Percentiles rank a stretch among this genome's conserved stretches.
Conservation (phyloP, 2,329 filamentous ascomycete genomes). For the Exophiala calicioides region DNA sequence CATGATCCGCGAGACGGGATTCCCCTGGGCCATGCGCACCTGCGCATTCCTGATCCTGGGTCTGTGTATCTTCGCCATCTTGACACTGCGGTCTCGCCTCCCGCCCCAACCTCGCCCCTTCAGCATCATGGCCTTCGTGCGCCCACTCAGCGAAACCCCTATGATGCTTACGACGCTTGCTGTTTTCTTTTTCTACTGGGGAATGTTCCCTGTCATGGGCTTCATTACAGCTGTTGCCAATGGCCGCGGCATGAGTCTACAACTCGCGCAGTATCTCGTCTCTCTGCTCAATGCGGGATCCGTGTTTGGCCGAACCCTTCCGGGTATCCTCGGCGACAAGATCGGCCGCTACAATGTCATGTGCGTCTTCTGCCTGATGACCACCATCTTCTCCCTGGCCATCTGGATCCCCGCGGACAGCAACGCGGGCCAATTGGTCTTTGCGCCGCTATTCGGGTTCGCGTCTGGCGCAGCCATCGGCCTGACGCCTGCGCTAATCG, state of each 20-base stretch:
- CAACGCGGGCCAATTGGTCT: slow-evolving; percentile 63
- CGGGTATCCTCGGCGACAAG: slow-evolving; percentile 56
- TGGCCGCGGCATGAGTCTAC: slow-evolving; percentile 28
- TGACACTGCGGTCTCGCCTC: slow-evolving; percentile 56
- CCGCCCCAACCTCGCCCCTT: slow-evolving; percentile 44
- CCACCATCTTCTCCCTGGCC: slow-evolving; percentile 52
- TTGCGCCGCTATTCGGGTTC: slow-evolving; percentile 69
- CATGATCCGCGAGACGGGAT: slow-evolving; percentile 55
- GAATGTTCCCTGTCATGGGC: slow-evolving; percentile 35
- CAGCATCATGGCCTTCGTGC: too few species aligned
- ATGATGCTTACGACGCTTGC: slow-evolving; percentile 31
- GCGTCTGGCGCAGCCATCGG: slow-evolving; percentile 66
- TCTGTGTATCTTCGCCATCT: slow-evolving; percentile 54
- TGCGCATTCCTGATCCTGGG: slow-evolving; percentile 63
- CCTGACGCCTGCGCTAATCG: slow-evolving; percentile 58
- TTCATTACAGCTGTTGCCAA: slow-evolving; percentile 29
- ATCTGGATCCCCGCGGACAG: slow-evolving; percentile 57
- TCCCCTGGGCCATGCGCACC: slow-evolving; percentile 60
- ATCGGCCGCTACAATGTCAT: slow-evolving; percentile 58
- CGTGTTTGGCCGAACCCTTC: slow-evolving; percentile 58
- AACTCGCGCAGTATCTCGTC: slow-evolving; percentile 32
- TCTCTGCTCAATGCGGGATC: slow-evolving; percentile 35
- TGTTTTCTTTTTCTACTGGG: slow-evolving; percentile 34
- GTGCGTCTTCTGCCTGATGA: slow-evolving; percentile 50
- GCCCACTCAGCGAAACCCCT: slow-evolving; percentile 34